Evolutionary conservation across 352 stramenopile species (phyloP), one percentile per base, ranked within the genome.

Genomic region (Plasmopara viticola): DNA sequence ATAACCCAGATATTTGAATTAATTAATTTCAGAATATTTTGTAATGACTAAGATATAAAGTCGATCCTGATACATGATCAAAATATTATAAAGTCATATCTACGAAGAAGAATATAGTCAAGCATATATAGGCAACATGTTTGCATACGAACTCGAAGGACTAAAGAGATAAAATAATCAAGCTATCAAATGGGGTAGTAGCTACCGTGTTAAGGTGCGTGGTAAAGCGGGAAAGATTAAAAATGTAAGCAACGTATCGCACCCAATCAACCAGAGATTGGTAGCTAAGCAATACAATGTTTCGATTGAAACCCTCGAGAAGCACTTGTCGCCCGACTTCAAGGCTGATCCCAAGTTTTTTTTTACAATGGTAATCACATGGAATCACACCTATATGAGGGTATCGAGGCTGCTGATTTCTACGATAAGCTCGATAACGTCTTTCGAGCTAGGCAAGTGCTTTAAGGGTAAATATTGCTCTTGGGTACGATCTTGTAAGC

Each of bases 201-300:
- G 18, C 38, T 63, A 63, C 46, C 50, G 57, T 29, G 47, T 64
- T 39, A 64, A 64, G 56, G 50, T 64, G 14, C 44, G 46, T 29
- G 48, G 48, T 47, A 35, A 35, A 31, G 56, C 45, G 10, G 57
- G 45, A 7, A 57, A 48, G 15, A 56, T 57, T n/a, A n/a, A n/a
- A n/a, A 38, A 39, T 48, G 40, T 63, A 46, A 37, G 31, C 31
- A 35, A 35, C 31, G 31, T 35, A 6, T 35, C 31, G 31, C 31
- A 4, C 31, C 31, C 6, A 35, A 35, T 12, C 31, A 35, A 35
- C 31, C 31, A 35, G 31, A 35, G 31, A 12, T 35, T 35, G 31
- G 31, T 35, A 35, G 31, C 31, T 35, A 35, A 35, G 10, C 31
- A 35, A 4, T 35, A 35, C 31, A 35, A 35, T 35, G 31, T 35